Evolutionary conservation across 116 monocot species (phyloP).

Genomic region (Posidonia oceanica): DNA sequence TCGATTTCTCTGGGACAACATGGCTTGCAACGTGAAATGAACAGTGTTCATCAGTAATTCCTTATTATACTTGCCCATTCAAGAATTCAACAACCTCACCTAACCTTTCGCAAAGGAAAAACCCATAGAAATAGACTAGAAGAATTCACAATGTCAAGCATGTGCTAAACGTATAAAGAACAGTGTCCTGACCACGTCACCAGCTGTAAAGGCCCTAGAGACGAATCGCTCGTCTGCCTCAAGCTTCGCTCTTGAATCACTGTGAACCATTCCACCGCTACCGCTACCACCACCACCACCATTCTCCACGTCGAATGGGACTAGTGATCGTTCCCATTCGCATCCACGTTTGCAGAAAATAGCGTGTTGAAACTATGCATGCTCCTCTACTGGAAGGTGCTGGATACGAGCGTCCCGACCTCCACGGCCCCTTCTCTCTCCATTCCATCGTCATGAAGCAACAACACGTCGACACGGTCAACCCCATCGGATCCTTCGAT

Average conservation of each 20-base stretch:
- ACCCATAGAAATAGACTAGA: not conserved
- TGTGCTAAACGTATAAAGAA: slow-evolving; percentile 64
- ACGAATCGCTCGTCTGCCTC: slow-evolving; percentile 9
- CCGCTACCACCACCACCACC: not conserved
- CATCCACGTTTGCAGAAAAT: not conserved
- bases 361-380: slow-evolving; percentile 11
- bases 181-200: slow-evolving; percentile 45
- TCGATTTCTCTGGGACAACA: slow-evolving; percentile 43
- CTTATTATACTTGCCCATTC: slow-evolving; percentile 71
- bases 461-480: slow-evolving; percentile 30
- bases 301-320: slow-evolving; percentile 41
- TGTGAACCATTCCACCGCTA: slow-evolving; percentile 15
- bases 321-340: slow-evolving; percentile 1
- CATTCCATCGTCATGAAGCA: slow-evolving; percentile 14
- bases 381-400: slow-evolving; percentile 27
- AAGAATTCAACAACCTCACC: not conserved
- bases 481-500: not conserved
- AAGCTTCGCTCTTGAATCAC: slow-evolving; percentile 23
- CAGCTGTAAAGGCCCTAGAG: slow-evolving; percentile 27
- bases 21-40: slow-evolving; percentile 92
- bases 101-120: not conserved
- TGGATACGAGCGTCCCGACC: slow-evolving; percentile 7
- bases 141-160: slow-evolving; percentile 79
- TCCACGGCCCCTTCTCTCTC: slow-evolving; percentile 3
- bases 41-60: slow-evolving; percentile 91